A percentile compares a stretch with the other conserved stretches of the same genome.
phyloP scores from a whole-genome alignment of 2,329 filamentous ascomycete species.

The Ascosphaera apis region DNA sequence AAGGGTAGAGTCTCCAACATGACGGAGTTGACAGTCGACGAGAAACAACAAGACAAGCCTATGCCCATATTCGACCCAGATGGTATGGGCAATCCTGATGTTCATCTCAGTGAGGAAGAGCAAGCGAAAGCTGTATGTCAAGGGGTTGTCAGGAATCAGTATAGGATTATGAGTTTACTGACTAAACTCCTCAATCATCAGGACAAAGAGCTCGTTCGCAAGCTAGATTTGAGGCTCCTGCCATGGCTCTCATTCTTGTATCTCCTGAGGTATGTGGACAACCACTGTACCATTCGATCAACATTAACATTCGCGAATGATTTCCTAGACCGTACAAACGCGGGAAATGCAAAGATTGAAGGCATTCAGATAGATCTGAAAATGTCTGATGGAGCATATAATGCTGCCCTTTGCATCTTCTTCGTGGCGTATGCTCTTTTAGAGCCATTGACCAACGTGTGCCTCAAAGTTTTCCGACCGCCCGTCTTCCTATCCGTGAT shows the following conservation, averaged over 20 bases:
- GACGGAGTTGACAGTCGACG: no score
- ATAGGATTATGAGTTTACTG: not conserved
- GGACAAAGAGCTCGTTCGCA: slow-evolving; percentile 23
- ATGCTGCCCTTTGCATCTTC: slow-evolving; percentile 17
- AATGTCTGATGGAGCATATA: slow-evolving; percentile 13
- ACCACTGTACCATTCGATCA: not conserved
- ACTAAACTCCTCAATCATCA: no score
- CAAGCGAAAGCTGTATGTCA: no score
- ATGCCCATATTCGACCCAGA: no score
- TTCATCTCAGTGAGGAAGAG: no score
- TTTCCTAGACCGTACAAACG: slow-evolving; percentile 13
- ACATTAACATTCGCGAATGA: slow-evolving; percentile 1
- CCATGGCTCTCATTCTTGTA: slow-evolving; percentile 25
- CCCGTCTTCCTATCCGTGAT: slow-evolving; percentile 29
- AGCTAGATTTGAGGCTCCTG: slow-evolving; percentile 22
- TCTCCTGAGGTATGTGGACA: slow-evolving; percentile 11
- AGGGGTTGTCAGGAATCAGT: slow-evolving; percentile 1
- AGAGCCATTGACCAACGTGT: slow-evolving; percentile 21
- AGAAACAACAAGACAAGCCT: no score
- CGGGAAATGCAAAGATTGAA: slow-evolving; percentile 17
- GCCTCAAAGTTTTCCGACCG: slow-evolving; percentile 25
- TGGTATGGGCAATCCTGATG: no score
- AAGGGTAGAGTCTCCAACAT: no score
- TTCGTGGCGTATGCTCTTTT: slow-evolving; percentile 19
- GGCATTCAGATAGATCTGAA: slow-evolving; percentile 9